Evolutionary conservation across 2,329 filamentous ascomycete species (phyloP), one percentile per base, ranked within the genome.

Genomic region (Fusarium circinatum): DNA sequence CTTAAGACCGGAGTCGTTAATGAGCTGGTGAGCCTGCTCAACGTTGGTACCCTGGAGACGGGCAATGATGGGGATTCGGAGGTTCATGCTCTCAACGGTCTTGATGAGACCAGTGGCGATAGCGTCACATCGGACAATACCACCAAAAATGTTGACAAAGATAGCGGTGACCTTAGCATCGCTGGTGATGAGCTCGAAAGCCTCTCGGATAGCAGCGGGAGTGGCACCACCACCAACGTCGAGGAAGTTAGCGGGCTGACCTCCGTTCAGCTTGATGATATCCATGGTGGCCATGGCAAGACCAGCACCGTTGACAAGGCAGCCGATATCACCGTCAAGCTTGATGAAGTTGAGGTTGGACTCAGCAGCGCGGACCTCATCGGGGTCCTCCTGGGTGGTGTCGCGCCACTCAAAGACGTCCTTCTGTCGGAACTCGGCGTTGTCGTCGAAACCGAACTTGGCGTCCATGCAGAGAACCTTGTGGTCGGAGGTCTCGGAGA

Each of bases 201-300:
- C 96, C 86, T 96, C 93, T 88, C 95, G 94, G 86, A 99, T 99
- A 79, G 96, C 96, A 77, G 95, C 93, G 39, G 96, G 95, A 70
- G 96, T 99, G 78, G 96, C 96, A 88, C 96, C 96, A 84, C 96
- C 96, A 82, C 96, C 96, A 78, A 99, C 96, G 83, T 99, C 96
- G 79, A 99, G 89, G 92, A 99, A 99, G 91, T 99, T 99, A 79
- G 96, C 96, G 73, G 96, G 96, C 82, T 91, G 88, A 75, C 96
- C 96, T 79, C 96, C 96, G 87, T 98, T 99, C 74, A 99, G 91
- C 91, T 99, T 98, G 90, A 99, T 99, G 85, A 99, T 98, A 85
- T 99, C 96, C 96, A 99, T 99, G 83, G 96, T 99, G 74, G 96
- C 96, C 96, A 99, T 99, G 86, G 96, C 96, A 77, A 99, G 93